These are phyloP conservation scores for Sisymbrium irio DNA, from an alignment of 345 rosid genomes.

Conservation along the genomic window DNA sequence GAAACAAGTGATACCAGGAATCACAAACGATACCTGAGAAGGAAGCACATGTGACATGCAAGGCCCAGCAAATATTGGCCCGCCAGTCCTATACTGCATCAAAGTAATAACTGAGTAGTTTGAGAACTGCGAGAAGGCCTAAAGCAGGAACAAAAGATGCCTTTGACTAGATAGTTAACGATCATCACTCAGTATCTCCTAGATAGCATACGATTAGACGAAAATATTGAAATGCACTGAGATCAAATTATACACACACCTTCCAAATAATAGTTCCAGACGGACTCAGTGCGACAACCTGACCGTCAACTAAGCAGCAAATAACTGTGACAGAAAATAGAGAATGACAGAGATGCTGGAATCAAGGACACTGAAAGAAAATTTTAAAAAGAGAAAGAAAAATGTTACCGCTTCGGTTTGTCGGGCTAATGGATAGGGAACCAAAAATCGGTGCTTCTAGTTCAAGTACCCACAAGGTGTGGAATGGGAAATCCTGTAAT, in stretches of 20 bases:
- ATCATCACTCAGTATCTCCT: not conserved
- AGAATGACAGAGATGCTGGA: not conserved
- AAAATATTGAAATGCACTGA: conserved; percentile 13
- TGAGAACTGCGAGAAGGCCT: conserved; percentile 9
- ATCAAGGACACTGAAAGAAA: not conserved
- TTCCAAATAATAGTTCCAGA: conserved; percentile 72
- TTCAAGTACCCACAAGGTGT: conserved; percentile 65
- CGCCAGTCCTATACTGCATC: conserved; percentile 64
- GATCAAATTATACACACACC: conserved; percentile 44
- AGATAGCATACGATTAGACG: not conserved
- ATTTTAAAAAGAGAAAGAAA: not conserved
- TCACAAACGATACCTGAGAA: conserved; percentile 58
- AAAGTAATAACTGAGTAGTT: not conserved
- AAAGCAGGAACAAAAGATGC: conserved; percentile 18
- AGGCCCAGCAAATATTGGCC: conserved; percentile 91
- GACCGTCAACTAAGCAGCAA: conserved; percentile 94
- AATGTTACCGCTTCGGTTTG: conserved; percentile 50
- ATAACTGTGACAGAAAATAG: conserved; percentile 54
- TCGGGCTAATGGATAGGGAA: conserved; percentile 55
- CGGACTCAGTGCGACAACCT: conserved; percentile 50
- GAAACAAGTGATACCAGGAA: conserved; percentile 6
- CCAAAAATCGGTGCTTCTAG: conserved; percentile 82
- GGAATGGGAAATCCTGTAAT: conserved; percentile 67
- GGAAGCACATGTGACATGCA: conserved; percentile 65
- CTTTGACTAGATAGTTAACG: not conserved